A percentile compares a stretch with the other conserved stretches of the same genome.
Evolutionary conservation across 495 filamentous ascomycete genomes (phyloP).

Genomic region (Bacidia gigantensis): DNA sequence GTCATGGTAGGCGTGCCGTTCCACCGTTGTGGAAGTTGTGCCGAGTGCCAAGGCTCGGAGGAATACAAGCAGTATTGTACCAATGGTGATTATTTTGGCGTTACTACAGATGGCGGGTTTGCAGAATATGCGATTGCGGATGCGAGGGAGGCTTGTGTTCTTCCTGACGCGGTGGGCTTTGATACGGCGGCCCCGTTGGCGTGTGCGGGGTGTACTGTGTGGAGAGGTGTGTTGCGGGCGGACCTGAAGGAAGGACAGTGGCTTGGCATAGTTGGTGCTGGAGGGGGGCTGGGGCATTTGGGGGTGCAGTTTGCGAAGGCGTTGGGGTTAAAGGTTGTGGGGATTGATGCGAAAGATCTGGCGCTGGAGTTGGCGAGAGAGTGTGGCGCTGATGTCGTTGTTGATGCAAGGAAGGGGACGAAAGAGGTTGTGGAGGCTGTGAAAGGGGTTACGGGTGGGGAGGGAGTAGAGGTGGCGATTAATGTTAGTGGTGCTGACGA

Average conservation of each 20-base stretch:
- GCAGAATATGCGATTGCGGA: conserved; percentile 40
- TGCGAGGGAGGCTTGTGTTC: conserved; percentile 25
- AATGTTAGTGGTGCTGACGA: conserved; percentile 30
- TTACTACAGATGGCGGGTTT: conserved; percentile 36
- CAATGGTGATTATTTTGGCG: conserved; percentile 27
- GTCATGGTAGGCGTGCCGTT: conserved; percentile 36
- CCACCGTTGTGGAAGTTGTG: conserved; percentile 34
- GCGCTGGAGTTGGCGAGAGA: conserved; percentile 31
- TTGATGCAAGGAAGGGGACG: conserved; percentile 37
- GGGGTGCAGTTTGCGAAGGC: conserved; percentile 41
- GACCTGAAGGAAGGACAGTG: conserved; percentile 33
- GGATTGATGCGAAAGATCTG: conserved; percentile 41
- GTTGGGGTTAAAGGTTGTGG: conserved; percentile 37
- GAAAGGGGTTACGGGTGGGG: conserved; percentile 28
- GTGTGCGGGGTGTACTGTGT: conserved; percentile 43
- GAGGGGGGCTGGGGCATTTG: conserved; percentile 46
- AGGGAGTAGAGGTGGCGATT: conserved; percentile 33
- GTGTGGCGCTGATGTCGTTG: conserved; percentile 34
- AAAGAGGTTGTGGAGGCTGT: conserved; percentile 31
- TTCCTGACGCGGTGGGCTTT: conserved; percentile 37
- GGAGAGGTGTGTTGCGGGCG: conserved; percentile 32
- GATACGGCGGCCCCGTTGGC: conserved; percentile 40
- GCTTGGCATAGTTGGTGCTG: conserved; percentile 39
- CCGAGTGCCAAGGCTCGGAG: conserved; percentile 33
- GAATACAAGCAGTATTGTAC: conserved; percentile 33